Evolutionary conservation across 208 protist species (phyloP), one percentile per base, ranked within the genome.

Genomic region (Phytomonas serpens): DNA sequence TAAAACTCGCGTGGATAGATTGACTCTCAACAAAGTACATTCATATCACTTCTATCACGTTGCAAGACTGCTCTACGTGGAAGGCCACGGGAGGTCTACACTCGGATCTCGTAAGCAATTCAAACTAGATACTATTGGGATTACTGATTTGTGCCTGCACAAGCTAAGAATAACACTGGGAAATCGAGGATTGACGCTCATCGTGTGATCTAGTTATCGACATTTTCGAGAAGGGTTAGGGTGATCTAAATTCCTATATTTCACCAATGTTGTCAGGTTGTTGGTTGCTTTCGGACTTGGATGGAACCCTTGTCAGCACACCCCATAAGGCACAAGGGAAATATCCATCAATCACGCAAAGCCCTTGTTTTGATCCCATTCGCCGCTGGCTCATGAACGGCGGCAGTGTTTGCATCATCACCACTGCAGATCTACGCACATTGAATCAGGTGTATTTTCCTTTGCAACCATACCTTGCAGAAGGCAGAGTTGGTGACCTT

Each of bases 281-380:
- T 63, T 95, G 90, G 88, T 68, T 95, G 19, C 85, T 95, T 37
- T 52, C 84, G 3, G 90, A 95, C 70, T 71, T 95, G 29, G 90
- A 95, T 42, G 90, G 90, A 29, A 95, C 90, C 27, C 78, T 95
- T 23, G 82, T 93, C 42, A 82, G 85, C 19, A 95, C 90, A 1
- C 90, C 90, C 10, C 88, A 93, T 78, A 95, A 93, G 68, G 90
- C 90, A 2, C 64, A 87, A n/a, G 90, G 90, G 23, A 71, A 74
- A 33, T 95, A 93, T 71, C 71, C 88, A 3, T 74, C 86, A 40
- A 77, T 95, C 62, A 78, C 77, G 6, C 61, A 75, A 31, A 92
- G 87, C 70, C 84, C 86, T 0, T 95, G 88, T 72, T 84, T 79
- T 51, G 51, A 73, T 38, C 78, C 77, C 2, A 30, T 95, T 13